Base-by-base conservation (phyloP, 1,139 yeast genomes). In the Pichia sp. region DNA sequence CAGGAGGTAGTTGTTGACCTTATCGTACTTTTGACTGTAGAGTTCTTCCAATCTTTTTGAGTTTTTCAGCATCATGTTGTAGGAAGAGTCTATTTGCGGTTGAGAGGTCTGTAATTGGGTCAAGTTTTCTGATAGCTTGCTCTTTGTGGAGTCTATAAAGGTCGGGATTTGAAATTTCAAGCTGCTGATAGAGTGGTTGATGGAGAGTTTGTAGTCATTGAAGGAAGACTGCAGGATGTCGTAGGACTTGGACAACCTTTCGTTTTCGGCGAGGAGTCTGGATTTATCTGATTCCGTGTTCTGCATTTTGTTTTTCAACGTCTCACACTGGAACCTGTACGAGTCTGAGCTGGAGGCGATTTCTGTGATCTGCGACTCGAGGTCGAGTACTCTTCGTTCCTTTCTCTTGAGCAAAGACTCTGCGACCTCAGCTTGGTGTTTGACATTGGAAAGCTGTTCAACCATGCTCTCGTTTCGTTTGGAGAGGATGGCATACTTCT, bases 401-500 rank as follows among this genome's bases (percentile, higher is more conserved):
- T 85, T 84, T 57, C 90, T 72, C 60, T 78, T 82, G 60, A 85
- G 70, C 59, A 84, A 68, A 0, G 88, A 83, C 61, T 77, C 80
- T 46, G 84, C 74, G 72, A 84, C 83, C 62, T 85, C 88, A 62
- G 82, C 82, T 63, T 85, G 89, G 65, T 84, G 89, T 67, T 84
- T 85, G 36, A 85, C 75, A 62, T 84, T 85, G 44, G 88, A 84
- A 60, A 84, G 70, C 65, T 82, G 88, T 64, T 86, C 92, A 47
- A 82, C 76, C 57, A 81, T 74, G 56, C 80, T 79, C 48, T 83
- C 85, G 58, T 84, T 81, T 64, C 81, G 78, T 55, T 76, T 74
- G 52, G 76, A 70, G 31, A 76, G 69, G 23, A 77, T 69, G 32
- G 76, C 74, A 60, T 75, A 72, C 61, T 82, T 82, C 64, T 79